Evolutionary conservation across 1,139 yeast genomes (phyloP).

Genomic region (Nakaseomyces delphensis): DNA sequence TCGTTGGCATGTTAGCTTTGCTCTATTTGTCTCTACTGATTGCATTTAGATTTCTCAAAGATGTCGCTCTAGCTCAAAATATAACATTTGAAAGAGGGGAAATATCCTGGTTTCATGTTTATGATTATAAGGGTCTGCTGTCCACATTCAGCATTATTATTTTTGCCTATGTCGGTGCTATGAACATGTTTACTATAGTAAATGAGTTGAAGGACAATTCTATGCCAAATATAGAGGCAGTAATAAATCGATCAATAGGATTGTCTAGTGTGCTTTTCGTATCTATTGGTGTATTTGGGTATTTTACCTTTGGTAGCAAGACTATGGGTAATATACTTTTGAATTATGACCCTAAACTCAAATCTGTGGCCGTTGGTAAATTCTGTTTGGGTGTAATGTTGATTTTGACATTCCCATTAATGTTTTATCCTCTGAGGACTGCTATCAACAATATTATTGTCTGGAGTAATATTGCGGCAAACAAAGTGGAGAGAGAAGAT

Average conservation of each 20-base stretch:
- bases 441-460: conserved; percentile 68
- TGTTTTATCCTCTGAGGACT: conserved; percentile 87
- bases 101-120: conserved; percentile 46
- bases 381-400: conserved; percentile 75
- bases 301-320: conserved; percentile 71
- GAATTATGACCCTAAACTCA: conserved; percentile 39
- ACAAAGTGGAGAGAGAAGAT: conserved; percentile 1
- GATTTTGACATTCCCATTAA: conserved; percentile 77
- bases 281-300: conserved; percentile 74
- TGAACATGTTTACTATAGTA: conserved; percentile 83
- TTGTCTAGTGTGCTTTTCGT: conserved; percentile 54
- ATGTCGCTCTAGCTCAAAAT: conserved; percentile 34
- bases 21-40: conserved; percentile 72
- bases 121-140: conserved; percentile 51
- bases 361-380: conserved; percentile 50
- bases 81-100: conserved; percentile 37
- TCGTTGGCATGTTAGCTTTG: conserved; percentile 76
- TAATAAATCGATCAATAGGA: conserved; percentile 48
- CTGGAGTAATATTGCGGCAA: conserved; percentile 35
- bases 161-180: conserved; percentile 93
- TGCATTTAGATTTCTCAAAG: conserved; percentile 44
- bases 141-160: conserved; percentile 85
- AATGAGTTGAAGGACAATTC: conserved; percentile 65
- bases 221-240: conserved; percentile 40
- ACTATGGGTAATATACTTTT: conserved; percentile 77